Conservation (phyloP, 495 filamentous ascomycete species). For the Cenococcum geophilum region DNA sequence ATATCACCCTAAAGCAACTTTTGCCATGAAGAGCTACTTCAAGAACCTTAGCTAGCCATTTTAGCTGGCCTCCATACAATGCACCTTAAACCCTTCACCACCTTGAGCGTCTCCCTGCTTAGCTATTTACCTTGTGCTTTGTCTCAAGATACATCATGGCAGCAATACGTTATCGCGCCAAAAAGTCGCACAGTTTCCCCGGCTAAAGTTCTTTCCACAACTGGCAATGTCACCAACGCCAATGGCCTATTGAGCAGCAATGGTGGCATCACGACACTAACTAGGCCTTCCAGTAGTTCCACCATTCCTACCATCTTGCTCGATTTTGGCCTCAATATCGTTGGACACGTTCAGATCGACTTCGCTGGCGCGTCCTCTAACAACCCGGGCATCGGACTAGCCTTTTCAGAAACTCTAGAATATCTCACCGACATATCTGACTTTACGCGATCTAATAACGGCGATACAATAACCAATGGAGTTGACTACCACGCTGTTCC, state of each 20-base stretch:
- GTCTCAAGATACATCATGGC: not conserved
- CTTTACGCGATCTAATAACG: slow-evolving; percentile 44
- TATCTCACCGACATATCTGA: slow-evolving; percentile 42
- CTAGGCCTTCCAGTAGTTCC: not conserved
- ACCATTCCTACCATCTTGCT: slow-evolving; percentile 32
- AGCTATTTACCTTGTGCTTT: no score
- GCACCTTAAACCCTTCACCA: no score
- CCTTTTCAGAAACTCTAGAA: slow-evolving; percentile 45
- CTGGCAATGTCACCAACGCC: not conserved
- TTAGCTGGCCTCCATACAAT: no score
- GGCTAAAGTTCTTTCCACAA: not conserved
- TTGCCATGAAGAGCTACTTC: no score
- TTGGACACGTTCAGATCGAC: slow-evolving; percentile 35
- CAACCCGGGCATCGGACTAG: slow-evolving; percentile 40
- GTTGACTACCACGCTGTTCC: slow-evolving; percentile 43
- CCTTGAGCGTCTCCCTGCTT: no score
- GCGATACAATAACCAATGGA: slow-evolving; percentile 37
- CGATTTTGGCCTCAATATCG: slow-evolving; percentile 46
- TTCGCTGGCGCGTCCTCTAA: slow-evolving; percentile 34
- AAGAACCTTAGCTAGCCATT: no score
- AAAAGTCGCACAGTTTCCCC: not conserved
- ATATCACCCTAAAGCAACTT: no score
- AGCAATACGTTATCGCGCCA: not conserved
- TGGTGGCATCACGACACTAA: not conserved
- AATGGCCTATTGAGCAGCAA: not conserved